Percentiles rank a stretch among this genome's conserved stretches.
phyloP scores from a whole-genome alignment of 2,329 filamentous ascomycete species.

The Nigrograna mackinnonii region DNA sequence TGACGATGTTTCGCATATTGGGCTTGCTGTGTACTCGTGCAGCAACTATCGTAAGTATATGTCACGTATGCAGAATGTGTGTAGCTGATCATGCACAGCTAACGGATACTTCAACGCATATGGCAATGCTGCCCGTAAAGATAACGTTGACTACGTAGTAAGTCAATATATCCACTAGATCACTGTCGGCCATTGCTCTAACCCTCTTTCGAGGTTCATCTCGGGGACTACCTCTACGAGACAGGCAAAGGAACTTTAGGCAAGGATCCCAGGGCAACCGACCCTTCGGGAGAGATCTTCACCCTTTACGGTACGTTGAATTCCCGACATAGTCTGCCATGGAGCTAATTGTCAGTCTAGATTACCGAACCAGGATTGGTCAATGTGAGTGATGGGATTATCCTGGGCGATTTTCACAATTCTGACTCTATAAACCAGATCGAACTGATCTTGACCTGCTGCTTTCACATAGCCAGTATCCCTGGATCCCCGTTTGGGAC shows the following conservation, averaged over 20 bases:
- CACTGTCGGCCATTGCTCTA: too few relatives aligned
- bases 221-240: constrained; percentile 51
- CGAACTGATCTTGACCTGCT: constrained; percentile 46
- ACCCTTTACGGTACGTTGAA: constrained; percentile 50
- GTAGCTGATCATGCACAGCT: too few relatives aligned
- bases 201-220: too few relatives aligned
- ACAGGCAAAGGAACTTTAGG: constrained; percentile 38
- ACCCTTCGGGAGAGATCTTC: constrained; percentile 37
- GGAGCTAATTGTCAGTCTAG: too few relatives aligned
- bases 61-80: too few relatives aligned
- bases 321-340: too few relatives aligned
- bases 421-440: too few relatives aligned
- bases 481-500: constrained; percentile 58
- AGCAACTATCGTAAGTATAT: constrained; percentile 57
- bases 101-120: constrained; percentile 55
- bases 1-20: constrained; percentile 61
- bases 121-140: constrained; percentile 30
- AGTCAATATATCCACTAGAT: too few relatives aligned
- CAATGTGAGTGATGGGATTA: too few relatives aligned
- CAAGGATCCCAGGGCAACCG: constrained; percentile 29
- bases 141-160: constrained; percentile 47
- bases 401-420: too few relatives aligned
- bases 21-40: constrained; percentile 72
- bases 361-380: constrained; percentile 47
- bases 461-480: constrained; percentile 43